Evolutionary conservation across 352 stramenopile genomes (phyloP).

Genomic region (Aphanomyces stellatus): DNA sequence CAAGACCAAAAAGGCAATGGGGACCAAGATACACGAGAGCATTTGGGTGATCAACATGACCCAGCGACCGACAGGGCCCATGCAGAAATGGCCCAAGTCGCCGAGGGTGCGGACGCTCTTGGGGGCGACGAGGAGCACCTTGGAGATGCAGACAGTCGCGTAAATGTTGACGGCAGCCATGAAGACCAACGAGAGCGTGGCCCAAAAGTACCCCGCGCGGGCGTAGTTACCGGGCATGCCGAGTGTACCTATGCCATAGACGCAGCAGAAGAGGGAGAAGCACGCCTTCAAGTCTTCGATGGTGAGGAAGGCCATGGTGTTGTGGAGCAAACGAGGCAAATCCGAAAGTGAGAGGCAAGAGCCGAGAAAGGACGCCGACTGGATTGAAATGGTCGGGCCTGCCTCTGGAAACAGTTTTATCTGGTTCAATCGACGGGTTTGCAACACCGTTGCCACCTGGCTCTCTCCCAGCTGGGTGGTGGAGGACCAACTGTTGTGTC

Average conservation of each 20-base stretch:
- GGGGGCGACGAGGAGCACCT: conserved; percentile 20
- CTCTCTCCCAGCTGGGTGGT: not conserved
- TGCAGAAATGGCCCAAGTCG: conserved; percentile 19
- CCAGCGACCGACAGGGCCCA: conserved; percentile 13
- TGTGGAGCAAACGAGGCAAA: not conserved
- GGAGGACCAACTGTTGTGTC: not conserved
- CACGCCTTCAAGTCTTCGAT: conserved; percentile 19
- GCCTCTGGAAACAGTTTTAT: not conserved
- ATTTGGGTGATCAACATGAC: conserved; percentile 20
- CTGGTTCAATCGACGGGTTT: not conserved
- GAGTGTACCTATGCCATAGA: conserved; percentile 22
- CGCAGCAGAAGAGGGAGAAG: conserved; percentile 21
- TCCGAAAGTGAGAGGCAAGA: not conserved
- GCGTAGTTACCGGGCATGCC: conserved; percentile 21
- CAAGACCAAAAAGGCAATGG: conserved; percentile 21
- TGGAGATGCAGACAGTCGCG: conserved; percentile 19
- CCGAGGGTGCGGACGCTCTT: conserved; percentile 18
- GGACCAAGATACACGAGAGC: conserved; percentile 10
- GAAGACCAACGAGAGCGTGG: conserved; percentile 16
- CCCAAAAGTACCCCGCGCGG: conserved; percentile 16
- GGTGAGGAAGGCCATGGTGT: conserved; percentile 14
- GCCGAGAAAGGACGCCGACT: too few relatives aligned
- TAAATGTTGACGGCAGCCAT: conserved; percentile 22
- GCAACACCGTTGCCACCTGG: not conserved
- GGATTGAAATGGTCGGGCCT: not conserved